phyloP scores from a whole-genome alignment of 169 alveolate species.

The Besnoitia besnoiti region DNA sequence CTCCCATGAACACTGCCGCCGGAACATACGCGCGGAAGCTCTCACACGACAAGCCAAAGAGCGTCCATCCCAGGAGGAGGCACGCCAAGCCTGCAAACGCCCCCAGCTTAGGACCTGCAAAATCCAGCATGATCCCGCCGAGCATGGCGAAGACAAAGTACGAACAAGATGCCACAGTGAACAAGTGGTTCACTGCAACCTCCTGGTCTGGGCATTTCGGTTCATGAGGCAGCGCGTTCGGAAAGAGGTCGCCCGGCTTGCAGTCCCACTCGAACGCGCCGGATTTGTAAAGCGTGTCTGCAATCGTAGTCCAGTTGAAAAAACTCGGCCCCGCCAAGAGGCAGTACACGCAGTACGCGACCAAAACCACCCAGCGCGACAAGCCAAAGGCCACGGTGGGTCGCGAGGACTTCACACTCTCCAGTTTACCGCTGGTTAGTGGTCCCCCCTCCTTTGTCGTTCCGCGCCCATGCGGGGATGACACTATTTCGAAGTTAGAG shows the following conservation, averaged over 20 bases:
- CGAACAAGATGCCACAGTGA: slow-evolving; percentile 13
- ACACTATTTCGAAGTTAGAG: neutral
- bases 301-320: slow-evolving; percentile 53
- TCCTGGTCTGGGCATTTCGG: slow-evolving; percentile 48
- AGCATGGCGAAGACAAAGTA: slow-evolving; percentile 34
- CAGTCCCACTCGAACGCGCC: slow-evolving; percentile 44
- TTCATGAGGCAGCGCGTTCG: neutral
- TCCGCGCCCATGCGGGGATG: too few species aligned
- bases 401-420: neutral
- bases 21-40: neutral
- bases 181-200: slow-evolving; percentile 1
- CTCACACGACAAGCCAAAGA: slow-evolving; percentile 14
- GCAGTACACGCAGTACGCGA: slow-evolving; percentile 30
- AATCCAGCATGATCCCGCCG: slow-evolving; percentile 45
- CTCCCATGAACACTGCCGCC: slow-evolving; percentile 44
- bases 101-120: slow-evolving; percentile 17
- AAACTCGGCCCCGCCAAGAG: slow-evolving; percentile 34
- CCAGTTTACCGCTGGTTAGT: neutral
- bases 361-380: slow-evolving; percentile 24
- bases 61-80: slow-evolving; percentile 15
- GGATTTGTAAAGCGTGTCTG: slow-evolving; percentile 16
- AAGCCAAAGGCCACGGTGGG: slow-evolving; percentile 5
- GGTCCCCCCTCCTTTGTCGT: neutral
- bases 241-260: neutral
- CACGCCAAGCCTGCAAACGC: neutral